Percentiles rank a stretch among this genome's conserved stretches.
Evolutionary conservation across 257 asterid species (phyloP).

Genomic region (Paraleonurus japonicus): DNA sequence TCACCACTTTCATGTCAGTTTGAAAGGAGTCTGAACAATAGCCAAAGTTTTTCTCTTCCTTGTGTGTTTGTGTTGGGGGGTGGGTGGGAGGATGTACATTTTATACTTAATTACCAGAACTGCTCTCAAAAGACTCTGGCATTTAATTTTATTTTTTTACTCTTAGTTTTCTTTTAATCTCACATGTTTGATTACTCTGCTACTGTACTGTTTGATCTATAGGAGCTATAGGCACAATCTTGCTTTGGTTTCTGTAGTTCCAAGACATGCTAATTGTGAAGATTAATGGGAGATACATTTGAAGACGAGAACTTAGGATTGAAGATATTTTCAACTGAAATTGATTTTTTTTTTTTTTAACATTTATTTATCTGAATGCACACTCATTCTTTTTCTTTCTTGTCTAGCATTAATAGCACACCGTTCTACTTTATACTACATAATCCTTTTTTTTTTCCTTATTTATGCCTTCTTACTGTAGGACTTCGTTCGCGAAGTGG

Average conservation of each 20-base stretch:
- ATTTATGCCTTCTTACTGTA: conserved; percentile 36
- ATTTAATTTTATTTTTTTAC: background rate
- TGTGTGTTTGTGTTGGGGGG: background rate
- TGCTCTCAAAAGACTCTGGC: conserved; percentile 2
- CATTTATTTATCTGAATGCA: background rate
- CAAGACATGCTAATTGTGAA: background rate
- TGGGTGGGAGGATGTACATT: background rate
- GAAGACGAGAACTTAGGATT: background rate
- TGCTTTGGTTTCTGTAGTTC: background rate
- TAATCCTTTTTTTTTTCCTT: background rate
- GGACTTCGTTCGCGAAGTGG: conserved; percentile 93
- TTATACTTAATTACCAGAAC: conserved; percentile 9
- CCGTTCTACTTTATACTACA: background rate
- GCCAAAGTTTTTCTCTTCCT: background rate
- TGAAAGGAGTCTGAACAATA: conserved; percentile 2
- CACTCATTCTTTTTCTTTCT: conserved; percentile 1
- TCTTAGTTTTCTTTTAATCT: background rate
- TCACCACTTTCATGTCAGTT: background rate
- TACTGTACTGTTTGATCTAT: conserved; percentile 5
- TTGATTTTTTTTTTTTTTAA: background rate
- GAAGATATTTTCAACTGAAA: background rate
- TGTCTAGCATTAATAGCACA: background rate
- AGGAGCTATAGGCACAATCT: conserved; percentile 4
- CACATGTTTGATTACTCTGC: conserved; percentile 2
- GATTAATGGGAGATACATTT: background rate